Percentiles rank a stretch among this genome's conserved stretches.
Conservation (phyloP, 805 yeast species). For the Starmerella sp. region DNA sequence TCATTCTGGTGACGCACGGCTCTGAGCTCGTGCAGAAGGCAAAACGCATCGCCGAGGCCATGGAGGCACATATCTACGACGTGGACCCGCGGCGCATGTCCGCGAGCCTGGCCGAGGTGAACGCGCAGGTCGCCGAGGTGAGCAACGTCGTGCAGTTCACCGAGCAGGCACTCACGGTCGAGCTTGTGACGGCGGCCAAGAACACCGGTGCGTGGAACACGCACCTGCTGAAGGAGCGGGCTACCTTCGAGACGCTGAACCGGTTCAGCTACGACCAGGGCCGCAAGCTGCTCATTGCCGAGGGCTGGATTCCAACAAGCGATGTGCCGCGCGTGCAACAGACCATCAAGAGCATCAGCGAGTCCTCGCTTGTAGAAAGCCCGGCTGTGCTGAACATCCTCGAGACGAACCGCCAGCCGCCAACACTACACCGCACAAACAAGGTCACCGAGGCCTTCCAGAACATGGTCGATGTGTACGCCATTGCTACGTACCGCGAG, state of each 20-base stretch:
- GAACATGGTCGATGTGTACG: slow-evolving; percentile 88
- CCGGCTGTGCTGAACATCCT: slow-evolving; percentile 45
- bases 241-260: slow-evolving; percentile 68
- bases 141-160: slow-evolving; percentile 54
- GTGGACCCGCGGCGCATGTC: slow-evolving; percentile 36
- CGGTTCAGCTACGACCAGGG: slow-evolving; percentile 67
- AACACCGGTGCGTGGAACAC: slow-evolving; percentile 67
- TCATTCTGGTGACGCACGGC: slow-evolving; percentile 90
- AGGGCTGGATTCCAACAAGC: slow-evolving; percentile 90
- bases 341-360: slow-evolving; percentile 55
- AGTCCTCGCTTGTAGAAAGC: slow-evolving; percentile 33
- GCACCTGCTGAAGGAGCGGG: slow-evolving; percentile 63
- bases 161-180: slow-evolving; percentile 58
- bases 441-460: slow-evolving; percentile 92
- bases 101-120: slow-evolving; percentile 33
- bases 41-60: slow-evolving; percentile 73
- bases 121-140: slow-evolving; percentile 41
- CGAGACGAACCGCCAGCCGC: slow-evolving; percentile 67
- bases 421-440: slow-evolving; percentile 89
- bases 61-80: slow-evolving; percentile 68
- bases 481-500: slow-evolving; percentile 84
- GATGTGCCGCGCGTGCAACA: slow-evolving; percentile 57
- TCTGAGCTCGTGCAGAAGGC: slow-evolving; percentile 58
- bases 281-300: slow-evolving; percentile 81
- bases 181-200: slow-evolving; percentile 64